phyloP scores from a whole-genome alignment of 768 basidiomycete species.

The Russula olivacea region DNA sequence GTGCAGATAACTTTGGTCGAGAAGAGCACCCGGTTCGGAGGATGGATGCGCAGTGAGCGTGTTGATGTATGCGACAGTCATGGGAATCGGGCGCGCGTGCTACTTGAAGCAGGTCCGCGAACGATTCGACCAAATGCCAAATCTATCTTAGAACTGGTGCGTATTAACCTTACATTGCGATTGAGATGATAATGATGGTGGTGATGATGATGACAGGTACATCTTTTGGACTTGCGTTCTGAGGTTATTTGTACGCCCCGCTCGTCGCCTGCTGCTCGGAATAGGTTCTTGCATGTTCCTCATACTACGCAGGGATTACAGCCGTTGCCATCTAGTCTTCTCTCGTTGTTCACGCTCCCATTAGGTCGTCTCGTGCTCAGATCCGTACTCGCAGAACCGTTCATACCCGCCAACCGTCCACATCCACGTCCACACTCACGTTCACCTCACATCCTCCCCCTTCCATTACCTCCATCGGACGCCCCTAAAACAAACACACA shows the following conservation, averaged over 20 bases:
- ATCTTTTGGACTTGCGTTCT: slow-evolving; percentile 58
- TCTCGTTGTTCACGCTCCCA: slow-evolving; percentile 35
- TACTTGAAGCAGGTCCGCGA: slow-evolving; percentile 83
- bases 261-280: slow-evolving; percentile 64
- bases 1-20: slow-evolving; percentile 66
- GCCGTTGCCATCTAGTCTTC: slow-evolving; percentile 40
- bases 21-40: slow-evolving; percentile 57
- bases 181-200: too few species aligned
- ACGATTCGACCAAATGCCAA: slow-evolving; percentile 75
- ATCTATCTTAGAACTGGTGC: slow-evolving; percentile 72
- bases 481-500: neutral
- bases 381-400: slow-evolving; percentile 53
- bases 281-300: slow-evolving; percentile 65
- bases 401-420: slow-evolving; percentile 31
- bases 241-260: slow-evolving; percentile 62
- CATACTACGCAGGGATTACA: slow-evolving; percentile 44
- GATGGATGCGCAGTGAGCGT: slow-evolving; percentile 74
- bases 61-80: slow-evolving; percentile 36
- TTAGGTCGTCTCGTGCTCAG: slow-evolving; percentile 45
- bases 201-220: slow-evolving; percentile 45
- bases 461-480: neutral
- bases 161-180: slow-evolving; percentile 25
- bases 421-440: too few species aligned
- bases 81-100: slow-evolving; percentile 37
- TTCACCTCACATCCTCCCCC: too few species aligned